phyloP scores from a whole-genome alignment of 1,139 yeast species.

The Scheffersomyces segobiensis region DNA sequence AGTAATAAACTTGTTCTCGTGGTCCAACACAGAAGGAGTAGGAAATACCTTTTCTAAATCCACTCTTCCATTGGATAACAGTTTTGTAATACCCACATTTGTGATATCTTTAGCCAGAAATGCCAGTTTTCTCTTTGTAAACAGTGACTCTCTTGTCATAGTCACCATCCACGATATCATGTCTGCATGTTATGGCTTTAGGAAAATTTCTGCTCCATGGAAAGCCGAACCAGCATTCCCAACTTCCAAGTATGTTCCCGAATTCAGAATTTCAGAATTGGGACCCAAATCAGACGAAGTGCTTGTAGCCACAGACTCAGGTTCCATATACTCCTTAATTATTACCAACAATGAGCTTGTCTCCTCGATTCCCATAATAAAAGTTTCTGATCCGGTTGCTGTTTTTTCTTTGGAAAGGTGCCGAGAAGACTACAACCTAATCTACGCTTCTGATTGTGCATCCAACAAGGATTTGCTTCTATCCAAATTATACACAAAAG shows the following conservation, averaged over 20 bases:
- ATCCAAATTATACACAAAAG: conserved; percentile 12
- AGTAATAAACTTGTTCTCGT: conserved; percentile 38
- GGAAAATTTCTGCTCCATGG: conserved; percentile 16
- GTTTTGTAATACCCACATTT: conserved; percentile 42
- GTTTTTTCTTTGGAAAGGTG: conserved; percentile 29
- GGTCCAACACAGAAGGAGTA: conserved; percentile 35
- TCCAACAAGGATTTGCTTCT: conserved; percentile 30
- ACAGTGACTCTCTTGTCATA: conserved; percentile 22
- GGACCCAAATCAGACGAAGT: conserved; percentile 30
- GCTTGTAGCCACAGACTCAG: conserved; percentile 42
- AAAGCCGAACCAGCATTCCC: conserved; percentile 32
- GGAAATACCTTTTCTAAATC: conserved; percentile 22
- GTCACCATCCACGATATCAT: conserved; percentile 45
- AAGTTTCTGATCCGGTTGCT: conserved; percentile 34
- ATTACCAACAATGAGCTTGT: conserved; percentile 4
- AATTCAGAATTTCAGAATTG: conserved; percentile 12
- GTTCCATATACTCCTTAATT: conserved; percentile 36
- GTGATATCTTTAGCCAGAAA: conserved; percentile 35
- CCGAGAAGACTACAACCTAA: conserved; percentile 20
- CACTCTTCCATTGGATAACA: conserved; percentile 37
- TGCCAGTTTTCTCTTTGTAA: conserved; percentile 36
- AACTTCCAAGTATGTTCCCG: conserved; percentile 34
- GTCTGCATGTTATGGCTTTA: conserved; percentile 47
- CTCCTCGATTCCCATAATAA: conserved; percentile 20
- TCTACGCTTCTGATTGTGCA: conserved; percentile 37